Evolutionary conservation across 1,284 basidiomycete genomes (phyloP).

Genomic region (Ganoderma sinense): DNA sequence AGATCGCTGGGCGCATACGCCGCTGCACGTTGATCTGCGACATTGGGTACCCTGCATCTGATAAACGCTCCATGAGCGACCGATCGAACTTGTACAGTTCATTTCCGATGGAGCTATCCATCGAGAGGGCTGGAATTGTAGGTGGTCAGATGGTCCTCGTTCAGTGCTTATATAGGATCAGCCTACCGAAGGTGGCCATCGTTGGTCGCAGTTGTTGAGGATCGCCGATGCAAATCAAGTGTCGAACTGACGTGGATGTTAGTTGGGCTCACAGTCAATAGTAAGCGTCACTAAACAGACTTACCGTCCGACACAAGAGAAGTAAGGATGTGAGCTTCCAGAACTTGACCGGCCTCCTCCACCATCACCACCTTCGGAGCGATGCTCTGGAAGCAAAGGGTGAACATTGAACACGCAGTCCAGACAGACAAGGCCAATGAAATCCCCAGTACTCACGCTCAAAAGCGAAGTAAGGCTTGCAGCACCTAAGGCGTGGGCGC

Average conservation of each 20-base stretch:
- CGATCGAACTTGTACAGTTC: constrained; percentile 52
- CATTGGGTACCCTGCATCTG: constrained; percentile 47
- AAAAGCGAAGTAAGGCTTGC: constrained; percentile 67
- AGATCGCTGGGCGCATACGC: constrained; percentile 54
- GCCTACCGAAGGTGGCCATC: constrained; percentile 67
- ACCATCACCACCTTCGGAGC: constrained; percentile 42
- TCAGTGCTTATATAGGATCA: too few relatives aligned
- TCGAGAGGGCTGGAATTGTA: constrained; percentile 43
- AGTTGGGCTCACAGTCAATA: not conserved
- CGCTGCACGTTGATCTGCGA: constrained; percentile 50
- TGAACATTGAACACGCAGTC: not conserved
- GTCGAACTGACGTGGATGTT: constrained; percentile 23
- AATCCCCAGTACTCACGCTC: constrained; percentile 46
- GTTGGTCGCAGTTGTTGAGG: constrained; percentile 73
- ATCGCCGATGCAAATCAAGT: constrained; percentile 37
- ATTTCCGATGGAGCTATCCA: constrained; percentile 46
- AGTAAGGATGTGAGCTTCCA: constrained; percentile 77
- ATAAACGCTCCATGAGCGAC: constrained; percentile 57
- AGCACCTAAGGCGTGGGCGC: constrained; percentile 69
- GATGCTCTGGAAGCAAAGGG: constrained; percentile 39
- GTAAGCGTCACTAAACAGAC: not conserved
- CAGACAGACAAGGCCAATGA: not conserved
- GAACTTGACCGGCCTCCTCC: constrained; percentile 76
- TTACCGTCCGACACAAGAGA: constrained; percentile 55
- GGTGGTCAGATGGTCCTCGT: not conserved